These are phyloP conservation scores for Coniochaeta pulveracea DNA, from an alignment of 2,329 filamentous ascomycete species.

Conservation along the genomic window DNA sequence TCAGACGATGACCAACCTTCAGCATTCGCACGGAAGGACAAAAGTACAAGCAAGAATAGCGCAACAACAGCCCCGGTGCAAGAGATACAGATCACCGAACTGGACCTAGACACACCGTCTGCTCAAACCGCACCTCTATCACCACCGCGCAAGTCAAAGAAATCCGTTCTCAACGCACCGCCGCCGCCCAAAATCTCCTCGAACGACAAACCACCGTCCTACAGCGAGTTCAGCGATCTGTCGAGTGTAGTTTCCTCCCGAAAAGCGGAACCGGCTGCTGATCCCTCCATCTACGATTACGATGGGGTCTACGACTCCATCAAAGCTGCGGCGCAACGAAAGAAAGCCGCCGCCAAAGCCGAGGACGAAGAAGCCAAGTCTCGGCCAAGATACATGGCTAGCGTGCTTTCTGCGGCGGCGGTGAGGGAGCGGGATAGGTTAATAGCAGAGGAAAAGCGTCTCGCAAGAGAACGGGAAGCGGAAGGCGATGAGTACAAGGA, in stretches of 20 bases:
- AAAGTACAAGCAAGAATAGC: conserved; percentile 9
- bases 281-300: conserved; percentile 75
- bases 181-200: conserved; percentile 9
- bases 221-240: conserved; percentile 49
- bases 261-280: conserved; percentile 53
- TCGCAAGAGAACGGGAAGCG: conserved; percentile 65
- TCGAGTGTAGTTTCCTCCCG: conserved; percentile 53
- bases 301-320: conserved; percentile 72
- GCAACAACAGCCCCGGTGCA: conserved; percentile 21
- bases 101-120: conserved; percentile 32
- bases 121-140: conserved; percentile 9
- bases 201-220: conserved; percentile 20
- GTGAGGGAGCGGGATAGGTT: conserved; percentile 67
- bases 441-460: conserved; percentile 69
- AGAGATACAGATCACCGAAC: conserved; percentile 47
- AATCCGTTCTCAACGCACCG: conserved; percentile 16
- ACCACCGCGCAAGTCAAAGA: conserved; percentile 18
- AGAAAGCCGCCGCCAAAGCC: conserved; percentile 33
- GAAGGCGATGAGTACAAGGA: conserved; percentile 73
- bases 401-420: conserved; percentile 61
- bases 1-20: conserved; percentile 39
- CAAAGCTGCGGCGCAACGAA: conserved; percentile 48
- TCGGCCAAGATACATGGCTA: conserved; percentile 70
- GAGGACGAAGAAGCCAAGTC: conserved; percentile 42
- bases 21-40: conserved; percentile 13